phyloP scores from a whole-genome alignment of 1,139 yeast genomes.

The Suhomyces maxii region DNA sequence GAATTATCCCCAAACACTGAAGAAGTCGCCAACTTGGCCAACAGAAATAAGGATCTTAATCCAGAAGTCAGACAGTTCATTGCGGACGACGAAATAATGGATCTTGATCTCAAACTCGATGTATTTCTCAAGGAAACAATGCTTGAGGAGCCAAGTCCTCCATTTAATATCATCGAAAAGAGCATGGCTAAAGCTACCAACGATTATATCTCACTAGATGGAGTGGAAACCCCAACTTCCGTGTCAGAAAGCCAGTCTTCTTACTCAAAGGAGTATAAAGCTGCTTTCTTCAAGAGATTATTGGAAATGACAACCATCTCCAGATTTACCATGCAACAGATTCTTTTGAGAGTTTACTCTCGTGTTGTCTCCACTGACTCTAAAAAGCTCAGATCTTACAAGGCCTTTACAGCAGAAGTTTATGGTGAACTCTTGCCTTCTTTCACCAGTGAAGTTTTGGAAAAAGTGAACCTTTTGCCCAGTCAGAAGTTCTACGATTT shows the following conservation, averaged over 20 bases:
- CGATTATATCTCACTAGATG: background rate
- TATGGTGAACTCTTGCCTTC: constrained; percentile 88
- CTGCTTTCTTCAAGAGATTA: constrained; percentile 33
- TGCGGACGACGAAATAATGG: constrained; percentile 16
- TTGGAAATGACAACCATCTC: constrained; percentile 47
- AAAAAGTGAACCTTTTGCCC: constrained; percentile 58
- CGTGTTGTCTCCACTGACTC: constrained; percentile 79
- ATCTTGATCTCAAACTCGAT: constrained; percentile 27
- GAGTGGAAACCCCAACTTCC: constrained; percentile 7
- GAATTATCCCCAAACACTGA: constrained; percentile 33
- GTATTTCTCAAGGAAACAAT: constrained; percentile 27
- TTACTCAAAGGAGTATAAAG: constrained; percentile 23
- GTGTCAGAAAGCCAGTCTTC: constrained; percentile 3
- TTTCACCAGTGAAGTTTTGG: constrained; percentile 67
- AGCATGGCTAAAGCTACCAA: background rate
- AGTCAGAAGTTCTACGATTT: constrained; percentile 70
- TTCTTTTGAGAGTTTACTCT: constrained; percentile 70
- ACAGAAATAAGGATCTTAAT: constrained; percentile 30
- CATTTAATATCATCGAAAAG: constrained; percentile 7
- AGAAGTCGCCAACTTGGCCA: constrained; percentile 5
- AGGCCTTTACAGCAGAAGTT: constrained; percentile 87
- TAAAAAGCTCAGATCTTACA: constrained; percentile 62
- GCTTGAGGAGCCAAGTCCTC: constrained; percentile 17
- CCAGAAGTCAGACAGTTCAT: constrained; percentile 29
- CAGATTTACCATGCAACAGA: constrained; percentile 60